Evolutionary conservation across 495 filamentous ascomycete genomes (phyloP).

Genomic region (Mytilinidion resinicola): DNA sequence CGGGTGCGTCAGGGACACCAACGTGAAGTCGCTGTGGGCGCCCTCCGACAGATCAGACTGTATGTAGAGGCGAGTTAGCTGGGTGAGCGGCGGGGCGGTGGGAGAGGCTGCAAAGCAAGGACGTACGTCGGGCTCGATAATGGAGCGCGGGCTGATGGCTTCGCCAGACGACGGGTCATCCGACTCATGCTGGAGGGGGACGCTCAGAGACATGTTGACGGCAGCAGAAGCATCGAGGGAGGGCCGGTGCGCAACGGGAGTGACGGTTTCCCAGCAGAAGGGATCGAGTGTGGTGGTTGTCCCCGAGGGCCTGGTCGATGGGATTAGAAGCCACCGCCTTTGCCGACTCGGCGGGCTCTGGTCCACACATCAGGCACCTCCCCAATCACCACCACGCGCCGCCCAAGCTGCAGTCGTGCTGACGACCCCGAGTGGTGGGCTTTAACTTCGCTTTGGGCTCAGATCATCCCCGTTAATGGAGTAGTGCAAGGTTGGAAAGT

Average conservation of each 20-base stretch:
- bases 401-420: too few species aligned
- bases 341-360: too few species aligned
- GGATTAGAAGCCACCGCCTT: too few species aligned
- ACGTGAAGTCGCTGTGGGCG: conserved; percentile 26
- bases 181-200: conserved; percentile 19
- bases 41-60: conserved; percentile 28
- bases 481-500: too few species aligned
- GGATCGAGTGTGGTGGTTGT: conserved; percentile 5
- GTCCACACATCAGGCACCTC: too few species aligned
- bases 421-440: too few species aligned
- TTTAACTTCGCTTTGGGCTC: too few species aligned
- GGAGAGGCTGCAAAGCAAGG: not conserved
- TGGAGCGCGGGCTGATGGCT: conserved; percentile 21
- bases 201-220: conserved; percentile 26
- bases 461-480: too few species aligned
- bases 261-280: not conserved
- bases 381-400: too few species aligned
- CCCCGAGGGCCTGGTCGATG: too few species aligned
- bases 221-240: not conserved
- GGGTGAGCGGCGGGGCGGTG: not conserved
- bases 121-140: conserved; percentile 30
- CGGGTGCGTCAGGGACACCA: conserved; percentile 12
- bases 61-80: conserved; percentile 15
- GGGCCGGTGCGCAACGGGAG: not conserved
- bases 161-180: conserved; percentile 24